phyloP scores from a whole-genome alignment of 352 stramenopile genomes.

The Pythium biforme region DNA sequence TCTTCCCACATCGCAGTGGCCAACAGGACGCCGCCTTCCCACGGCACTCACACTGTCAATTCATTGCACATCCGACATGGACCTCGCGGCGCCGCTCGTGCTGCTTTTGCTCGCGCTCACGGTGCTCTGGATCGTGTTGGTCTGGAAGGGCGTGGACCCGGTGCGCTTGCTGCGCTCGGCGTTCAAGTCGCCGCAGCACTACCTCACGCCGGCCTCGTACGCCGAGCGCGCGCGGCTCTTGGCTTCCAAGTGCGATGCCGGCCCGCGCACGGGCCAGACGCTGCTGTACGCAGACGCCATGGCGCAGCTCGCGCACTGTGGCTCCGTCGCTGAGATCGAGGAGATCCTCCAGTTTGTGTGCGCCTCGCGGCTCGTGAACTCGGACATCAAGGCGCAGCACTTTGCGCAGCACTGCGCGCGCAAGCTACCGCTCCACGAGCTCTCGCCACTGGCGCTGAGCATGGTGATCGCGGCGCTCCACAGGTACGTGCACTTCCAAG shows the following conservation, averaged over 20 bases:
- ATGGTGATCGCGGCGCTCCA: slow-evolving; percentile 58
- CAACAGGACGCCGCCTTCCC: not conserved
- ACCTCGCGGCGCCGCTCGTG: slow-evolving; percentile 42
- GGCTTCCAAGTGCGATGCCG: slow-evolving; percentile 24
- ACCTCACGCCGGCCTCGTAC: slow-evolving; percentile 41
- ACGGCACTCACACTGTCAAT: not conserved
- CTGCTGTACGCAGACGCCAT: slow-evolving; percentile 74
- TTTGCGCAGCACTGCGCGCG: slow-evolving; percentile 56
- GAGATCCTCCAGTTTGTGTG: slow-evolving; percentile 59
- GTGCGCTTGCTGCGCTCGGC: slow-evolving; percentile 56
- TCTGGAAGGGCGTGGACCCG: slow-evolving; percentile 61
- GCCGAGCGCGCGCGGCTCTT: slow-evolving; percentile 56
- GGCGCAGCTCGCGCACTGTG: slow-evolving; percentile 37
- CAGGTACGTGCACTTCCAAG: slow-evolving; percentile 43
- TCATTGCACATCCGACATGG: slow-evolving; percentile 23
- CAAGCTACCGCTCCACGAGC: slow-evolving; percentile 36
- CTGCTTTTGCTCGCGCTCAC: slow-evolving; percentile 41
- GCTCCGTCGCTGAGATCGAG: slow-evolving; percentile 47
- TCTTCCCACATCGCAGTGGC: not conserved
- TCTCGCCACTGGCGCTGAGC: slow-evolving; percentile 41
- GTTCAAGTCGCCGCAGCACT: slow-evolving; percentile 51
- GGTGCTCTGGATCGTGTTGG: slow-evolving; percentile 38
- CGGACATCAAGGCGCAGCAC: slow-evolving; percentile 72
- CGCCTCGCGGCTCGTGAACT: slow-evolving; percentile 58
- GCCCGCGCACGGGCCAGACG: slow-evolving; percentile 47